Percentiles rank a stretch among this genome's conserved stretches.
These are phyloP conservation scores for Anisodus acutangulus DNA, from an alignment of 257 asterid species.

Conservation along the genomic window DNA sequence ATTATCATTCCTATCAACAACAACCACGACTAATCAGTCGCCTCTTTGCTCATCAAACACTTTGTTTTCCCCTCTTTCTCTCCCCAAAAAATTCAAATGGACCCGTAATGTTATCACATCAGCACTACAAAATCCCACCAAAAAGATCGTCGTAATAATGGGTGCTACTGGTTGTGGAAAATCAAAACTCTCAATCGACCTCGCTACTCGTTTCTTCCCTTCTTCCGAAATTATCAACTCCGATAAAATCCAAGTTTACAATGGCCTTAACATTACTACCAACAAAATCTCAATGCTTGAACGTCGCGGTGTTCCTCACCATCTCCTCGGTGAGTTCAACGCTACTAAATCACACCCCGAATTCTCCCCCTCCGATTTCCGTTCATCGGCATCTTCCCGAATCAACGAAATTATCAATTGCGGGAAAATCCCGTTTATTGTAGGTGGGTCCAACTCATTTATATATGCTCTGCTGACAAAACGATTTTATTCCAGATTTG, in stretches of 20 bases:
- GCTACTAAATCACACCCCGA: conserved; percentile 59
- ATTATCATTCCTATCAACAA: conserved; percentile 34
- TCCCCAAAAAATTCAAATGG: not conserved
- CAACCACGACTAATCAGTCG: not conserved
- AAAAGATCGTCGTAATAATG: conserved; percentile 65
- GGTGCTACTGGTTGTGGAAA: conserved; percentile 95
- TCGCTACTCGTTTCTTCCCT: conserved; percentile 64
- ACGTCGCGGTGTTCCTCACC: conserved; percentile 67
- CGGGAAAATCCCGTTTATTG: conserved; percentile 55
- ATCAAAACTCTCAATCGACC: conserved; percentile 76
- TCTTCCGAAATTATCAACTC: conserved; percentile 83
- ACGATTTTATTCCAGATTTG: conserved; percentile 44
- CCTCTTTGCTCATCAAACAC: not conserved
- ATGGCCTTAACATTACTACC: conserved; percentile 72
- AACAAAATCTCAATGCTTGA: conserved; percentile 70
- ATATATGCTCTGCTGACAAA: conserved; percentile 61
- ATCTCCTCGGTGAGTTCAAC: conserved; percentile 69
- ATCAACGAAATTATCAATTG: conserved; percentile 51
- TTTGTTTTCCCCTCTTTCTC: not conserved
- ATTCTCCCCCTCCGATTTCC: conserved; percentile 65
- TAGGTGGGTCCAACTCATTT: conserved; percentile 90
- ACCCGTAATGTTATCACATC: conserved; percentile 1
- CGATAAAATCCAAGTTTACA: conserved; percentile 81
- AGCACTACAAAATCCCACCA: not conserved
- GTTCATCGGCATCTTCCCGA: conserved; percentile 42